These are phyloP conservation scores for Penicillium atrosanguineum DNA, from an alignment of 495 filamentous ascomycete genomes.

Conservation along the genomic window DNA sequence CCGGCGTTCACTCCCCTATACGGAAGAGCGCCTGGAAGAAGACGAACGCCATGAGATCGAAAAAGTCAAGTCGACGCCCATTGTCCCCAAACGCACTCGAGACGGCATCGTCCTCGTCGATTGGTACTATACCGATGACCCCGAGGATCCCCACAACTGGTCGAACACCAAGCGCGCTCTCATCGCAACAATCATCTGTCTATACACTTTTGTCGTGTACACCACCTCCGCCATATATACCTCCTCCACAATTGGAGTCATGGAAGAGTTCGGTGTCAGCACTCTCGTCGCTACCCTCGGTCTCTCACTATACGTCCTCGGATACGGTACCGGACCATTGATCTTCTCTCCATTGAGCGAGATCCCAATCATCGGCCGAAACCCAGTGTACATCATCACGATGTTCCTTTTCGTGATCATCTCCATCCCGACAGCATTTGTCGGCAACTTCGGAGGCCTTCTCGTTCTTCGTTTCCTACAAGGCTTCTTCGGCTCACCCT, in stretches of 20 bases:
- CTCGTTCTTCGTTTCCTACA: conserved; percentile 52
- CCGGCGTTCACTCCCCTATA: conserved; percentile 27
- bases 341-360: conserved; percentile 49
- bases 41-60: conserved; percentile 34
- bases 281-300: conserved; percentile 41
- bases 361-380: conserved; percentile 50
- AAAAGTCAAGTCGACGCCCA: conserved; percentile 46
- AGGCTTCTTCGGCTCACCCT: conserved; percentile 54
- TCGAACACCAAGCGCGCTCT: conserved; percentile 26
- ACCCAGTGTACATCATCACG: conserved; percentile 49
- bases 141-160: conserved; percentile 58
- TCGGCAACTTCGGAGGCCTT: conserved; percentile 46
- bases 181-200: conserved; percentile 25
- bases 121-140: conserved; percentile 54
- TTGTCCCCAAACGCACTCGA: conserved; percentile 41
- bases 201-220: conserved; percentile 40
- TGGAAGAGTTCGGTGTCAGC: conserved; percentile 41
- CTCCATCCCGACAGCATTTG: conserved; percentile 45
- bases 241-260: conserved; percentile 27
- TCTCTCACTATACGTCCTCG: conserved; percentile 54
- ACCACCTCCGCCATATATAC: conserved; percentile 36
- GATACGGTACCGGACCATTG: conserved; percentile 47
- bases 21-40: conserved; percentile 38
- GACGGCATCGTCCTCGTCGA: conserved; percentile 47
- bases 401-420: conserved; percentile 53